These are phyloP conservation scores for Aspergillus jensenii DNA, from an alignment of 2,329 filamentous ascomycete species.

Conservation along the genomic window DNA sequence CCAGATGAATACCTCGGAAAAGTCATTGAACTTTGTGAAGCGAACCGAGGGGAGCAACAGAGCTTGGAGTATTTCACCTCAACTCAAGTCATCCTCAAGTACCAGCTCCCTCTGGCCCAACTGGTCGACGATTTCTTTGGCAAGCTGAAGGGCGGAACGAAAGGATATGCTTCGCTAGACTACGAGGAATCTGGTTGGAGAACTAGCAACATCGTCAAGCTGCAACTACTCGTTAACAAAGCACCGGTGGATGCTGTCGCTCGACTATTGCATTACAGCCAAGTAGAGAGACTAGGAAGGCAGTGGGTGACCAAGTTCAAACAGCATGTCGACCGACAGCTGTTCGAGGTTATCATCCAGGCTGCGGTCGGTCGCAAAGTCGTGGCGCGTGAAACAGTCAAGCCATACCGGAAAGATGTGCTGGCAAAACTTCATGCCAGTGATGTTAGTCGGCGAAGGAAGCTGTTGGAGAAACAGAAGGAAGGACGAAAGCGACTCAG, in stretches of 20 bases:
- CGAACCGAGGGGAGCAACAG: conserved; percentile 81
- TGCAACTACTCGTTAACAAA: conserved; percentile 93
- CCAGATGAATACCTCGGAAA: conserved; percentile 93
- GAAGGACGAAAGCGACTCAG: conserved; percentile 86
- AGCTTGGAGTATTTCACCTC: conserved; percentile 88
- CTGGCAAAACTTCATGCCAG: conserved; percentile 88
- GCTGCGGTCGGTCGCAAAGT: conserved; percentile 80
- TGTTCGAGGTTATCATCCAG: conserved; percentile 97
- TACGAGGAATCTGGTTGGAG: conserved; percentile 95
- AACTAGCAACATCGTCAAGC: conserved; percentile 75
- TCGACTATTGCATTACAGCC: conserved; percentile 80
- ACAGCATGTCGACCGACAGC: conserved; percentile 91
- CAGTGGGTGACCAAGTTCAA: conserved; percentile 96
- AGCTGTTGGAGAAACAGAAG: conserved; percentile 95
- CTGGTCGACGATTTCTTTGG: conserved; percentile 97
- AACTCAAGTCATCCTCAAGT: conserved; percentile 91
- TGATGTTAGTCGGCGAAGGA: conserved; percentile 77
- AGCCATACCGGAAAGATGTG: conserved; percentile 95
- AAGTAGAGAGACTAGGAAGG: conserved; percentile 76
- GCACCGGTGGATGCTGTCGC: conserved; percentile 89
- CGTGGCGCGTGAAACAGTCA: conserved; percentile 89
- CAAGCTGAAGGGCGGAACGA: conserved; percentile 88
- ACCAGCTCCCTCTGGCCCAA: conserved; percentile 82
- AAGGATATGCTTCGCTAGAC: conserved; percentile 92
- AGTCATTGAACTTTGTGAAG: conserved; percentile 92